Base-by-base conservation (phyloP, 345 rosid species). In the Carallia brachiata region DNA sequence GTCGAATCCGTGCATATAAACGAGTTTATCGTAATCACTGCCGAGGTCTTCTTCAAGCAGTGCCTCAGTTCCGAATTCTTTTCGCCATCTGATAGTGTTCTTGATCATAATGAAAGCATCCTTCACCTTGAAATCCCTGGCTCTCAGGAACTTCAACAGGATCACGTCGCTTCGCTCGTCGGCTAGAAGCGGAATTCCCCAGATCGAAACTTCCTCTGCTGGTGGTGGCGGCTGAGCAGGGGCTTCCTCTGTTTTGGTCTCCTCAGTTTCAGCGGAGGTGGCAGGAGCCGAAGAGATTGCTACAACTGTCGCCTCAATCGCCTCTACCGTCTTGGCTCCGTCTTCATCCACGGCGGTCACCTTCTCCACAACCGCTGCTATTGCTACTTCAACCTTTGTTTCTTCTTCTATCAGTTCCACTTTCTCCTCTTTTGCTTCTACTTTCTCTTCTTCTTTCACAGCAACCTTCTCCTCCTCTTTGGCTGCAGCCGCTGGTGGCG, bases 301-400 rank as follows among this genome's bases (percentile, higher is more conserved):
- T 7, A 90, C 88, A 9, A 93, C 84, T 0, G 97, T 84, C 77
- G 90, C 97, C 71, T 90, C 89, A 40, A 93, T 89, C 31, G 91
- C 97, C 78, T 93, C 98, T 1, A 90, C 97, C 0, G 90, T 88
- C 77, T 88, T 90, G 76, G 95, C 80, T 52, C 93, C 96, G 17
- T 93, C 97, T 40, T 88, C 97, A 1, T 89, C 97, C 7, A 82
- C 85, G 12, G 74, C 61, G 0, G 86, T 48, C 55, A 82, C 73
- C 50, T 78, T 85, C 77, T 82, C 87, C 59, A 62, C 83, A 55
- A 54, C 87, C 73, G 63, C 79, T n/a, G 66, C 71, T 27, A 65
- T 78, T 36, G 56, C 71, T 32, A 27, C 82, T 2, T 75, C 59
- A 36, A 68, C 70, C 6, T 61, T 67, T 13, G 77, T 68, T 52